These are phyloP conservation scores for Chlorella ohadii DNA, from an alignment of 139 green algal species.

Conservation along the genomic window DNA sequence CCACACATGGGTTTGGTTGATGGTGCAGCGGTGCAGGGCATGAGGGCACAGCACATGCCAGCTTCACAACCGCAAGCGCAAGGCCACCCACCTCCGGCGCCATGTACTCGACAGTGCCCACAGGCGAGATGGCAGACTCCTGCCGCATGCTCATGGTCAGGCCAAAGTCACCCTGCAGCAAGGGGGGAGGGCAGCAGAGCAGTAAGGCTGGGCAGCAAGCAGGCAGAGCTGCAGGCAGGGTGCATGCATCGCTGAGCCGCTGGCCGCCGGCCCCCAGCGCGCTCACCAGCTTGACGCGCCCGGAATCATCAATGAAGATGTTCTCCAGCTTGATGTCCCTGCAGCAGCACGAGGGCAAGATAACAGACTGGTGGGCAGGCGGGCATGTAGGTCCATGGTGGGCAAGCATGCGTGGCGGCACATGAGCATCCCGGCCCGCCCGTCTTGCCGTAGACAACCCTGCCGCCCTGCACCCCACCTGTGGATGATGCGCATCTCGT, in stretches of 20 bases:
- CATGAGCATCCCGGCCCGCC: too few relatives aligned
- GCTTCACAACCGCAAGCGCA: not conserved
- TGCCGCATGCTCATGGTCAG: conserved; percentile 73
- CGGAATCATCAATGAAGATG: conserved; percentile 68
- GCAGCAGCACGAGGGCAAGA: not conserved
- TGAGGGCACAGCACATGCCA: not conserved
- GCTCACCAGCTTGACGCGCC: conserved; percentile 57
- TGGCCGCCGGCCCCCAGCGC: too few relatives aligned
- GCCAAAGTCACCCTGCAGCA: conserved; percentile 63
- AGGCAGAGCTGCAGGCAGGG: not conserved
- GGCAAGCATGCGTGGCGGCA: too few relatives aligned
- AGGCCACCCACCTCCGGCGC: conserved; percentile 66
- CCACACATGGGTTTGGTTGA: too few relatives aligned
- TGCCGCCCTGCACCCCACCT: conserved; percentile 20
- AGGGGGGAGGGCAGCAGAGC: not conserved
- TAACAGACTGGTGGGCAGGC: not conserved
- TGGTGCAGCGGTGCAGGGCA: not conserved
- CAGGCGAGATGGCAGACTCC: conserved; percentile 74
- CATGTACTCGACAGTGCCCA: conserved; percentile 89
- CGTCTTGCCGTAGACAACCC: too few relatives aligned
- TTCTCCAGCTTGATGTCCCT: conserved; percentile 88
- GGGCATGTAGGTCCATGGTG: not conserved
- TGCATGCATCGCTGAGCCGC: not conserved
- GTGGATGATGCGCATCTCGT: conserved; percentile 74
- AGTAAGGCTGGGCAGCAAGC: not conserved